Percentiles rank a stretch among this genome's conserved stretches.
Conservation (phyloP, 139 green algal species). For the Picochlorum sp. region DNA sequence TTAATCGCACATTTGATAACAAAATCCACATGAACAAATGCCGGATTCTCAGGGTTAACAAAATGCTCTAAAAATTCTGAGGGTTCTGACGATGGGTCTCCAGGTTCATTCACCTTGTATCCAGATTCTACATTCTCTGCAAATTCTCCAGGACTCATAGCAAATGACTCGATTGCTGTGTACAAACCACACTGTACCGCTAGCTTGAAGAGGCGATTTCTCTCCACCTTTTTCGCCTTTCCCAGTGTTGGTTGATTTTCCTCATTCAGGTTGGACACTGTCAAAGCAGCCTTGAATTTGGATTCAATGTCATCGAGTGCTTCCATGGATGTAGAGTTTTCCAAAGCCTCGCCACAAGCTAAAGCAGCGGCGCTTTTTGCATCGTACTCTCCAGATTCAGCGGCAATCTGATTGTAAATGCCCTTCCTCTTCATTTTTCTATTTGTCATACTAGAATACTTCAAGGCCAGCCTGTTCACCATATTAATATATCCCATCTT, state of each 20-base stretch:
- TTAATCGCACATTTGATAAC: constrained; percentile 33
- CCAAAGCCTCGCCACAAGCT: constrained; percentile 18
- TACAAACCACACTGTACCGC: constrained; percentile 27
- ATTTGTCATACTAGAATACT: constrained; percentile 12
- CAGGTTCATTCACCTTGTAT: constrained; percentile 36
- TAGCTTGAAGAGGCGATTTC: constrained; percentile 1
- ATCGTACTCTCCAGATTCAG: constrained; percentile 1
- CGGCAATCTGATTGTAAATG: constrained; percentile 13
- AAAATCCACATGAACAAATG: constrained; percentile 13
- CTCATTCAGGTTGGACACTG: background rate
- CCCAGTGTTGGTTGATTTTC: background rate
- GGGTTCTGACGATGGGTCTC: constrained; percentile 11
- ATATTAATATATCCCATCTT: constrained; percentile 60
- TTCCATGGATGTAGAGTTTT: constrained; percentile 22
- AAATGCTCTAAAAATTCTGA: constrained; percentile 22
- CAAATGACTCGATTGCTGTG: constrained; percentile 10
- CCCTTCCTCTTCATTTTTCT: background rate
- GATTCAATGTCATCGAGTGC: constrained; percentile 35
- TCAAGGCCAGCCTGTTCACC: constrained; percentile 33
- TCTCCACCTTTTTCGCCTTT: background rate
- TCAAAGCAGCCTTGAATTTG: constrained; percentile 23
- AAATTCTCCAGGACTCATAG: constrained; percentile 39
- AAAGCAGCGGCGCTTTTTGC: constrained; percentile 13
- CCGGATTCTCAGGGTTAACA: constrained; percentile 8
- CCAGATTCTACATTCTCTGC: constrained; percentile 47